Evolutionary conservation across 352 stramenopile genomes (phyloP).

Genomic region (Phytophthora hybrid): DNA sequence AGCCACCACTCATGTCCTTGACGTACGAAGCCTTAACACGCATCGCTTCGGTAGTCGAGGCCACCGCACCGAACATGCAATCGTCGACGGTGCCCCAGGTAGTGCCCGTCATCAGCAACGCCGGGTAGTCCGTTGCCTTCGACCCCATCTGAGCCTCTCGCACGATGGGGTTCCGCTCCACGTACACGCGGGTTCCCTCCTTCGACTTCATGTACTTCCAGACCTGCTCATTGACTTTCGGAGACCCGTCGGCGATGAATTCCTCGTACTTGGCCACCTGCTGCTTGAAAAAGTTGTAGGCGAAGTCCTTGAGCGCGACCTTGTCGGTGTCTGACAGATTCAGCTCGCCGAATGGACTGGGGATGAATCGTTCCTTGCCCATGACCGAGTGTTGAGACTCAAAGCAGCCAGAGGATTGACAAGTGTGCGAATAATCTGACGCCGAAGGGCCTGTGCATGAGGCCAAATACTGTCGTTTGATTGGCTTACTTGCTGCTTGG

Average conservation of each 20-base stretch:
- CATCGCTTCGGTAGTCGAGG: constrained; percentile 44
- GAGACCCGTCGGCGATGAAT: constrained; percentile 33
- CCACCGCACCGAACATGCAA: constrained; percentile 44
- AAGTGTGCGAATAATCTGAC: constrained; percentile 6
- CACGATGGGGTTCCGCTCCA: constrained; percentile 31
- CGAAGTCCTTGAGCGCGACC: constrained; percentile 27
- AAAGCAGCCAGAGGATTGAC: constrained; percentile 24
- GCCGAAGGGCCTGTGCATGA: no score
- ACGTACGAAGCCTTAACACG: constrained; percentile 52
- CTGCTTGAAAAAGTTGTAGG: constrained; percentile 34
- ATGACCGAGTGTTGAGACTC: constrained; percentile 3
- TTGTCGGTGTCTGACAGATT: constrained; percentile 1
- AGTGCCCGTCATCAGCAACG: constrained; percentile 34
- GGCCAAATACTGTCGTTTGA: no score
- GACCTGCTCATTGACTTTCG: constrained; percentile 32
- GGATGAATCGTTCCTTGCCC: constrained; percentile 35
- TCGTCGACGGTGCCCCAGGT: constrained; percentile 42
- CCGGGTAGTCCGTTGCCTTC: constrained; percentile 21
- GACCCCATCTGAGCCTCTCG: constrained; percentile 28
- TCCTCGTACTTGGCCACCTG: constrained; percentile 49
- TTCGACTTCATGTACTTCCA: constrained; percentile 47
- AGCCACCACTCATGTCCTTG: constrained; percentile 48
- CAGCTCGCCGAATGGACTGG: constrained; percentile 28
- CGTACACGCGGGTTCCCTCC: constrained; percentile 38
- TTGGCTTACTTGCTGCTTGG: no score